phyloP scores from a whole-genome alignment of 106 monocot species.

The Allium sativum region DNA sequence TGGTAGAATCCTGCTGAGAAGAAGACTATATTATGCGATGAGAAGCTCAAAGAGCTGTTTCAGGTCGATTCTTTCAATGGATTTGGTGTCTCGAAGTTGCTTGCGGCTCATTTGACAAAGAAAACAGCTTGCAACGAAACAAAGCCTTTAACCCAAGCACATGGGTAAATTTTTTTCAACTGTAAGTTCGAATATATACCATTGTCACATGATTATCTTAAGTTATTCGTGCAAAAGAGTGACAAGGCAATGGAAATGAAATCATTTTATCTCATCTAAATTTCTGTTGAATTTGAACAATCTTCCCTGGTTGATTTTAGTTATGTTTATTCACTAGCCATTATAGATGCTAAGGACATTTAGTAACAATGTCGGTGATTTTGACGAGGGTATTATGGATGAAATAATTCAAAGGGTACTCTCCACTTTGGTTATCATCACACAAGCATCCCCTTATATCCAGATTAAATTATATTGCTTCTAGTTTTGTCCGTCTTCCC shows the following conservation, averaged over 20 bases:
- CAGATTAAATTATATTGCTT: no score
- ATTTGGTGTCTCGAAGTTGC: conserved; percentile 68
- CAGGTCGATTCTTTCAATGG: conserved; percentile 71
- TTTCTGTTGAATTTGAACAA: no score
- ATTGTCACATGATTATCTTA: neutral
- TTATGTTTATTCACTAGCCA: no score
- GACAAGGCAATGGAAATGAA: neutral
- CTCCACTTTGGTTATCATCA: no score
- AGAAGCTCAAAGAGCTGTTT: conserved; percentile 73
- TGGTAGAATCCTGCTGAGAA: conserved; percentile 77
- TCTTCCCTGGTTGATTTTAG: no score
- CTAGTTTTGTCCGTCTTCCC: no score
- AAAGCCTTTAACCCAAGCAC: conserved; percentile 8
- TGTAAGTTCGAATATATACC: neutral
- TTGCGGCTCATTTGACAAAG: conserved; percentile 79
- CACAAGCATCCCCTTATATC: no score
- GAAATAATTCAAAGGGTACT: no score
- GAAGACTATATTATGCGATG: conserved; percentile 76
- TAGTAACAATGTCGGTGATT: no score
- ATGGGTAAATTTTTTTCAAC: conserved; percentile 36
- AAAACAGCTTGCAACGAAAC: conserved; percentile 21
- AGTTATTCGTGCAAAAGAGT: neutral
- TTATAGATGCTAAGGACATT: no score
- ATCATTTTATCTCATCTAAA: neutral
- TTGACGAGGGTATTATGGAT: no score